These are phyloP conservation scores for Ceratobasidium sp. DNA, from an alignment of 1,284 basidiomycete species.

Conservation along the genomic window DNA sequence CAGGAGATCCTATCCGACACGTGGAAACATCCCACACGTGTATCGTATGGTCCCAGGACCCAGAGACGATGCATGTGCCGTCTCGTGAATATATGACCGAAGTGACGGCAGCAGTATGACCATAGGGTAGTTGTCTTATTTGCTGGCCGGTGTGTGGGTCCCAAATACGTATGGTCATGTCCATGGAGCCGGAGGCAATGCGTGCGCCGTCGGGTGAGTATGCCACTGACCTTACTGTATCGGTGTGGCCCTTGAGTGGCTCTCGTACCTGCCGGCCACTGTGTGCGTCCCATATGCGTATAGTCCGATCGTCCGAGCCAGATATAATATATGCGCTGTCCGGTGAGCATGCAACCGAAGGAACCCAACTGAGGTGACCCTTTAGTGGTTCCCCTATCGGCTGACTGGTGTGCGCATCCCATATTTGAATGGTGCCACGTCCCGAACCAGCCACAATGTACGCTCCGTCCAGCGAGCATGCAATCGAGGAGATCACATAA, in stretches of 20 bases:
- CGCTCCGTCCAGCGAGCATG: too few relatives aligned
- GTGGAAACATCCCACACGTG: neutral
- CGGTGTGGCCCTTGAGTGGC: neutral
- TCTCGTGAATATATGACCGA: neutral
- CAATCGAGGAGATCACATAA: too few relatives aligned
- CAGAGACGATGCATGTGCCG: neutral
- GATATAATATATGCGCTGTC: slow-evolving; percentile 12
- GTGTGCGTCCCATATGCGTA: slow-evolving; percentile 36
- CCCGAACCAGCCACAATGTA: too few relatives aligned
- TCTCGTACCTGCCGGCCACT: neutral
- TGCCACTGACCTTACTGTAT: neutral
- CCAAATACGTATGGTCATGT: neutral
- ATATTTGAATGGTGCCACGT: too few relatives aligned
- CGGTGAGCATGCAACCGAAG: slow-evolving; percentile 19
- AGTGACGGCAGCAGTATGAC: neutral
- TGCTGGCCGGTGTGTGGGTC: neutral
- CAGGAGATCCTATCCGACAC: neutral
- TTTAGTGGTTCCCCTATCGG: neutral
- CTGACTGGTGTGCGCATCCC: neutral
- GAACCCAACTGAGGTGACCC: neutral
- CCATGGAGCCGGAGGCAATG: neutral
- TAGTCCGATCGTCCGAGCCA: slow-evolving; percentile 10
- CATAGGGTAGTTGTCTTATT: neutral
- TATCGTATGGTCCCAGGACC: neutral
- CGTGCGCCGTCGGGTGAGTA: slow-evolving; percentile 20